A percentile compares a stretch with the other conserved stretches of the same genome.
Conservation (phyloP, 306 rosid species). For the Rosa rugosa region DNA sequence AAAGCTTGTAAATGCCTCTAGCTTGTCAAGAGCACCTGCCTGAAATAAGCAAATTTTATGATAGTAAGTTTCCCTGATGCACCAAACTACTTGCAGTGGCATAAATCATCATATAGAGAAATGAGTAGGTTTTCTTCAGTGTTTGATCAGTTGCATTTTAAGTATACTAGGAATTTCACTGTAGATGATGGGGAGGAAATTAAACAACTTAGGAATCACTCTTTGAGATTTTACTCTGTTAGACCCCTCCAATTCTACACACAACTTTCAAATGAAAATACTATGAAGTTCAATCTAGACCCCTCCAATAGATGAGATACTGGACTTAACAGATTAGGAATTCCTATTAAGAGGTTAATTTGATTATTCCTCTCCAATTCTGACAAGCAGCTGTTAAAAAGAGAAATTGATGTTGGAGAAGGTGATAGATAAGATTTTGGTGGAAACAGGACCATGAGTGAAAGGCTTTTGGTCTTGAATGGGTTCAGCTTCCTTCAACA, state of each 20-base stretch:
- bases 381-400: neutral
- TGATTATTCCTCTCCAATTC: neutral
- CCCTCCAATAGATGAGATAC: neutral
- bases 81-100: neutral
- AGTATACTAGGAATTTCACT: neutral
- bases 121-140: neutral
- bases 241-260: neutral
- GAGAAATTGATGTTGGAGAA: neutral
- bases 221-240: neutral
- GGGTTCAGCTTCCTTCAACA: neutral
- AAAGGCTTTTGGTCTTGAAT: too few relatives aligned
- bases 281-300: neutral
- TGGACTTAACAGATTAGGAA: neutral
- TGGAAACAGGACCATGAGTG: neutral
- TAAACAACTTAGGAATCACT: neutral
- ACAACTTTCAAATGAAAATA: neutral
- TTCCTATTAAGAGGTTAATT: neutral
- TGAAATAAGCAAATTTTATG: slow-evolving; percentile 19
- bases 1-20: slow-evolving; percentile 92
- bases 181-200: neutral
- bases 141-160: neutral
- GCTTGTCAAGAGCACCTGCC: slow-evolving; percentile 86
- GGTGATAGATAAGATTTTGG: neutral
- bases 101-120: neutral
- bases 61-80: neutral